A percentile compares a stretch with the other conserved stretches of the same genome.
These are phyloP conservation scores for Phytopythium ostracodes DNA, from an alignment of 352 stramenopile genomes.

Conservation along the genomic window DNA sequence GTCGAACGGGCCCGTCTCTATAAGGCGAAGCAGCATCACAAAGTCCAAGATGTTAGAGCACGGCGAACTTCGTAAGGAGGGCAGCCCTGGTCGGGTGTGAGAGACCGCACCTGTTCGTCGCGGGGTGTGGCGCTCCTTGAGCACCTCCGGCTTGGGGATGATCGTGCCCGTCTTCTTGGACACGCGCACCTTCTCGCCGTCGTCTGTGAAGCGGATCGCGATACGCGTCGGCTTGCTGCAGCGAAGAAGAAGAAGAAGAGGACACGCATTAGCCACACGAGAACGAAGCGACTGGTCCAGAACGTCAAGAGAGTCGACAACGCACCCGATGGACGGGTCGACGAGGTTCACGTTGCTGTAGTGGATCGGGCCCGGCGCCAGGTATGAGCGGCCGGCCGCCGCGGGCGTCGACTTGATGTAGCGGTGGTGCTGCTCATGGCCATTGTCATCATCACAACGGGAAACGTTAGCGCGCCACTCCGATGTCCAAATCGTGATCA, in stretches of 20 bases:
- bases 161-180: constrained; percentile 94
- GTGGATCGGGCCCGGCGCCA: constrained; percentile 78
- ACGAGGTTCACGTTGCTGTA: constrained; percentile 88
- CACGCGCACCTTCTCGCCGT: constrained; percentile 94
- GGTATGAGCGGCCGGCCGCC: constrained; percentile 64
- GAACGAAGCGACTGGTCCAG: no score
- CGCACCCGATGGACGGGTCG: constrained; percentile 67
- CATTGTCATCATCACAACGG: no score
- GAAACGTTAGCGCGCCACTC: no score
- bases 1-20: constrained; percentile 79
- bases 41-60: constrained; percentile 9
- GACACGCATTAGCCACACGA: no score
- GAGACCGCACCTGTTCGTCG: constrained; percentile 62
- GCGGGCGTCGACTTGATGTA: constrained; percentile 81
- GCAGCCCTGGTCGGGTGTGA: neutral
- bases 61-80: neutral
- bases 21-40: constrained; percentile 7
- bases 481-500: neutral
- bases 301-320: no score
- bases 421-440: constrained; percentile 52
- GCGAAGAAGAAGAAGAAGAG: no score
- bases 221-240: constrained; percentile 69
- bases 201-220: constrained; percentile 83
- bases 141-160: constrained; percentile 92
- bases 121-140: constrained; percentile 85